phyloP scores from a whole-genome alignment of 2,329 filamentous ascomycete species.

The Fusarium gaditjirri region DNA sequence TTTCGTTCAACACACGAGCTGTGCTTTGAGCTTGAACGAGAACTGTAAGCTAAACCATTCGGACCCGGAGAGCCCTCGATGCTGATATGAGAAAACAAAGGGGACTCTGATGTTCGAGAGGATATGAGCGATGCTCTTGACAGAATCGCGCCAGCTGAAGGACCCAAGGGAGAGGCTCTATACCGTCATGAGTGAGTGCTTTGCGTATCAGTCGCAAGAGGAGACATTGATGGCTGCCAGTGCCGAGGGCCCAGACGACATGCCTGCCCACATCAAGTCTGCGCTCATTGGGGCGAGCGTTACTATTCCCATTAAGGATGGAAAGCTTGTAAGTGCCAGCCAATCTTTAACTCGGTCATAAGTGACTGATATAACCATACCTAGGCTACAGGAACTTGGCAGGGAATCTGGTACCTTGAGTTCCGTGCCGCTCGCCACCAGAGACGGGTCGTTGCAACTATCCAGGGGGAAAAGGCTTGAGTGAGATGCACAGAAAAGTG shows the following conservation, averaged over 20 bases:
- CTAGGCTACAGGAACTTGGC: conserved; percentile 76
- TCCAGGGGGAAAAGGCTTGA: conserved; percentile 81
- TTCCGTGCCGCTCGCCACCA: conserved; percentile 82
- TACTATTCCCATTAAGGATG: conserved; percentile 89
- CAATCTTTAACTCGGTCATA: neutral
- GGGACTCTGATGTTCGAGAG: conserved; percentile 83
- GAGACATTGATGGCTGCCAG: conserved; percentile 48
- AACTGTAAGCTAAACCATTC: conserved; percentile 66
- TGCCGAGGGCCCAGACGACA: conserved; percentile 91
- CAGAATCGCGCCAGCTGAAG: conserved; percentile 82
- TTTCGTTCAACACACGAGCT: conserved; percentile 95
- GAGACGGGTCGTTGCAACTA: conserved; percentile 88
- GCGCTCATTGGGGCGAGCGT: conserved; percentile 89
- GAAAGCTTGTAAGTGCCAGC: conserved; percentile 70
- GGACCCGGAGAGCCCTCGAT: neutral
- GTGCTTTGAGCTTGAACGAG: conserved; percentile 91
- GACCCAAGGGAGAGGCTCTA: conserved; percentile 75
- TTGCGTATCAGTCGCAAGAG: neutral
- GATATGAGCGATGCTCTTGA: conserved; percentile 97
- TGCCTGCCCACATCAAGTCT: conserved; percentile 97
- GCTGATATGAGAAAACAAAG: conserved; percentile 52
- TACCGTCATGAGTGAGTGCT: conserved; percentile 74
- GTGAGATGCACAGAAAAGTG: neutral
- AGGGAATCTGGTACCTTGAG: conserved; percentile 94
- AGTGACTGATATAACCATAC: conserved; percentile 6